Evolutionary conservation across 2,329 filamentous ascomycete species (phyloP).

Genomic region (Anthostomella pinea): DNA sequence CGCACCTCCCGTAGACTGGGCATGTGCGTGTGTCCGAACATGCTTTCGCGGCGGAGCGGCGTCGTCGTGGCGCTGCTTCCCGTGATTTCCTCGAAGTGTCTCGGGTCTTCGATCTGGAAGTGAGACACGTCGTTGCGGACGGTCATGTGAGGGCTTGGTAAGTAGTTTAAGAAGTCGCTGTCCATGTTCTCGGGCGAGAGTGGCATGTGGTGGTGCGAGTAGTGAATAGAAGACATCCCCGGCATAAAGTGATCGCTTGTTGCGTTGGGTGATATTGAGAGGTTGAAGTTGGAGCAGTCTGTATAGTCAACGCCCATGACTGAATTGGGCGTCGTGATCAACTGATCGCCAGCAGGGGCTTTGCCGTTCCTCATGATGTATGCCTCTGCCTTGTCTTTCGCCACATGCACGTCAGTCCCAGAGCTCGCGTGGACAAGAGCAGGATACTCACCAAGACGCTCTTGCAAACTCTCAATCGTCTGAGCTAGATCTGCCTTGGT

Average conservation of each 20-base stretch:
- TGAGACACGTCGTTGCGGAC: conserved; percentile 11
- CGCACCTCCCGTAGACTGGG: conserved; percentile 18
- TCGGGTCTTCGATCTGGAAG: conserved; percentile 13
- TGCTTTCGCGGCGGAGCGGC: conserved; percentile 13
- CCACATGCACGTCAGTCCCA: conserved; percentile 8
- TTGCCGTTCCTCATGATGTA: conserved; percentile 20
- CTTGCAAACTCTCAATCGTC: conserved; percentile 24
- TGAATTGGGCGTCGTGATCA: conserved; percentile 12
- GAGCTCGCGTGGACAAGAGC: background rate
- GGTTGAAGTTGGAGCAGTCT: conserved; percentile 13
- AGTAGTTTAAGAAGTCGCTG: conserved; percentile 16
- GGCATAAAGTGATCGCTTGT: conserved; percentile 13
- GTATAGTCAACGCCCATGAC: conserved; percentile 14
- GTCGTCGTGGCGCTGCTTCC: conserved; percentile 9
- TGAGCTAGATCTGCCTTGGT: conserved; percentile 23
- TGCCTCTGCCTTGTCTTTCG: conserved; percentile 21
- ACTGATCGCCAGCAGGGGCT: conserved; percentile 3
- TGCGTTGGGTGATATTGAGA: conserved; percentile 10
- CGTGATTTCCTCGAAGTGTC: conserved; percentile 14
- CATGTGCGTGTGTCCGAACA: conserved; percentile 15
- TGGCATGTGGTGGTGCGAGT: conserved; percentile 14
- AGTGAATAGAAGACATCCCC: conserved; percentile 14
- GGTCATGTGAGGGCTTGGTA: conserved; percentile 13
- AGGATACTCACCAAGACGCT: conserved; percentile 20
- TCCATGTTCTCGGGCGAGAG: conserved; percentile 18